Percentiles rank a stretch among this genome's conserved stretches.
These are phyloP conservation scores for Calcarisporium arbuscula DNA, from an alignment of 2,329 filamentous ascomycete species.

Conservation along the genomic window DNA sequence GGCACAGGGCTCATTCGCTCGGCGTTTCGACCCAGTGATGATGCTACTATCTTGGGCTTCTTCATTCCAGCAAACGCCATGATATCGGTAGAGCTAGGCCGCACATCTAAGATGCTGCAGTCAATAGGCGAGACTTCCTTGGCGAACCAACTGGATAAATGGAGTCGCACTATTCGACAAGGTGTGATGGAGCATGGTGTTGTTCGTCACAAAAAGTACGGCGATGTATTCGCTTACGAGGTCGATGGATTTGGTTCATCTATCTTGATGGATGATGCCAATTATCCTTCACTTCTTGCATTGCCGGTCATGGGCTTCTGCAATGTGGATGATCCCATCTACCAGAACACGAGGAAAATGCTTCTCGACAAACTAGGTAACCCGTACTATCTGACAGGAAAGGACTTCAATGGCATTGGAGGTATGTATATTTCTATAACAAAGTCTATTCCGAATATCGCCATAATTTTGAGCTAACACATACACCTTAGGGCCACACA, in stretches of 20 bases:
- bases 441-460: no score
- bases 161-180: slow-evolving; percentile 58
- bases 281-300: slow-evolving; percentile 74
- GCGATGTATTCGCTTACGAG: slow-evolving; percentile 78
- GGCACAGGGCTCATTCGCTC: slow-evolving; percentile 83
- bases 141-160: slow-evolving; percentile 49
- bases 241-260: slow-evolving; percentile 80
- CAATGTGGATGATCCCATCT: slow-evolving; percentile 57
- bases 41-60: slow-evolving; percentile 89
- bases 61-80: slow-evolving; percentile 95
- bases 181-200: slow-evolving; percentile 84
- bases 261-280: slow-evolving; percentile 86
- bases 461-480: no score
- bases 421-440: no score
- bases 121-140: slow-evolving; percentile 48
- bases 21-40: slow-evolving; percentile 90
- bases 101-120: slow-evolving; percentile 64
- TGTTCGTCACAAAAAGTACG: slow-evolving; percentile 66
- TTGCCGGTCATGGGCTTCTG: slow-evolving; percentile 75
- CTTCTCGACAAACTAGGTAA: slow-evolving; percentile 71
- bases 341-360: slow-evolving; percentile 79
- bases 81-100: slow-evolving; percentile 83
- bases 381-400: slow-evolving; percentile 79
- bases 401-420: slow-evolving; percentile 79
- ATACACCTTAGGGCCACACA: slow-evolving; percentile 50